A percentile compares a stretch with the other conserved stretches of the same genome.
Conservation (phyloP, 495 filamentous ascomycete genomes). For the Aspergillus kassunensis region DNA sequence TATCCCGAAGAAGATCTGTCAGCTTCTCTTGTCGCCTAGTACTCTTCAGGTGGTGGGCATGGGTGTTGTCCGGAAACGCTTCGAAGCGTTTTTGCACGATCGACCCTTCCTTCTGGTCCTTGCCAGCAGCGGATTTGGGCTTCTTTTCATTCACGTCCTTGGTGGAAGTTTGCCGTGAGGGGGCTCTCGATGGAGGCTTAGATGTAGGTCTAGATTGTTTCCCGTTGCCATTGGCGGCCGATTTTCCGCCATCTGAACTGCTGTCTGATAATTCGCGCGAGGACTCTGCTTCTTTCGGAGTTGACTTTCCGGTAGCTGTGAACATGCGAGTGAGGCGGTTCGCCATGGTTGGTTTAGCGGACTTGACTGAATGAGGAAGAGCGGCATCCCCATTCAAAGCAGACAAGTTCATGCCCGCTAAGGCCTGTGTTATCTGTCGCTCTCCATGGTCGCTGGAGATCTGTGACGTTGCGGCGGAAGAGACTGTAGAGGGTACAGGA, state of each 20-base stretch:
- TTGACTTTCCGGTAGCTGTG: constrained; percentile 36
- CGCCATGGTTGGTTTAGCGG: constrained; percentile 51
- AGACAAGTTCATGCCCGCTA: constrained; percentile 46
- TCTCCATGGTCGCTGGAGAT: constrained; percentile 44
- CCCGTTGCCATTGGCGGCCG: constrained; percentile 25
- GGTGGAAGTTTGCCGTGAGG: constrained; percentile 42
- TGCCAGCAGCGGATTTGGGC: constrained; percentile 25
- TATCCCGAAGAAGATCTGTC: constrained; percentile 80
- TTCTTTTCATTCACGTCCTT: constrained; percentile 36
- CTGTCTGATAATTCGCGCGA: constrained; percentile 40
- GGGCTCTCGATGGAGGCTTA: constrained; percentile 35
- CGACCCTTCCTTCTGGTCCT: constrained; percentile 42
- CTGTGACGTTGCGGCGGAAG: constrained; percentile 41
- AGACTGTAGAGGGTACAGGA: constrained; percentile 44
- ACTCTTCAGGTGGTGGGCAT: constrained; percentile 83
- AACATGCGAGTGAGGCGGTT: constrained; percentile 61
- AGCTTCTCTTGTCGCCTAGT: constrained; percentile 92
- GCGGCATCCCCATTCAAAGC: constrained; percentile 34
- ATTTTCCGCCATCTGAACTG: constrained; percentile 36
- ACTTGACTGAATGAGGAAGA: constrained; percentile 30
- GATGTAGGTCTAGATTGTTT: constrained; percentile 38
- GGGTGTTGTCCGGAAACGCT: constrained; percentile 55
- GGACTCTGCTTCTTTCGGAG: constrained; percentile 30
- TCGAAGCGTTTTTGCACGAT: constrained; percentile 55
- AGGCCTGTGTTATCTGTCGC: constrained; percentile 41